Base-by-base conservation (phyloP, 2,329 filamentous ascomycete genomes). In the Aspergillus terreus region DNA sequence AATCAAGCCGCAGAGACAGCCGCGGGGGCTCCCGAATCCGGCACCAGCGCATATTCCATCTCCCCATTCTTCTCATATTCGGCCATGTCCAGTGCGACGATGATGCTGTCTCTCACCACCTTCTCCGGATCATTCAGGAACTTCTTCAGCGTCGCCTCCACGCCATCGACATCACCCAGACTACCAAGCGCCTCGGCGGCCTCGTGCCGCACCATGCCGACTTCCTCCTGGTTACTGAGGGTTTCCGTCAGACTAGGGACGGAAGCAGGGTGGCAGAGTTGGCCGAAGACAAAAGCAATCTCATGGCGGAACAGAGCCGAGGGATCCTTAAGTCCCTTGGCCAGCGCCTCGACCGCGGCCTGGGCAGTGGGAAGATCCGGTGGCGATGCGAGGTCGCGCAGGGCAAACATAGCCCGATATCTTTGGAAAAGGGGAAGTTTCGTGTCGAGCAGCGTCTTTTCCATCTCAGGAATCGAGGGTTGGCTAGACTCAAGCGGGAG, bases 391-490 rank as follows among this genome's bases (percentile, higher is more conserved):
- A 99, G 85, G 72, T 99, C 94, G 66, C 94, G 87, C 47, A 99
- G 85, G 52, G 90, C 89, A 68, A 99, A 99, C 94, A 99, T 99
- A 70, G 94, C 92, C 65, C 94, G 85, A 76, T 99, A 99, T 68
- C 94, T 86, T 68, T 90, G 78, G 78, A 99, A 99, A 11, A 99
- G 82, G 21, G 91, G 89, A 45, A 86, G 76, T 4, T 77, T 81
- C 5, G 87, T 86, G 71, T 97, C 86, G 71, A 97, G 84, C 49
- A 99, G 79, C 21, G 82, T 84, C 65, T 82, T 80, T 65, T 88
- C 87, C 32, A 99, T 80, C 50, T 88, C 84, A 32, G 86, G 78
- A 45, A 96, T 89, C 3, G 84, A 85, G 54, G 75, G 76, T 51
- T 81, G 78, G 53, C 73, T 70, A 52, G 80, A 74, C n/a, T 81